phyloP scores from a whole-genome alignment of 352 stramenopile genomes.

The Sclerospora graminicola region DNA sequence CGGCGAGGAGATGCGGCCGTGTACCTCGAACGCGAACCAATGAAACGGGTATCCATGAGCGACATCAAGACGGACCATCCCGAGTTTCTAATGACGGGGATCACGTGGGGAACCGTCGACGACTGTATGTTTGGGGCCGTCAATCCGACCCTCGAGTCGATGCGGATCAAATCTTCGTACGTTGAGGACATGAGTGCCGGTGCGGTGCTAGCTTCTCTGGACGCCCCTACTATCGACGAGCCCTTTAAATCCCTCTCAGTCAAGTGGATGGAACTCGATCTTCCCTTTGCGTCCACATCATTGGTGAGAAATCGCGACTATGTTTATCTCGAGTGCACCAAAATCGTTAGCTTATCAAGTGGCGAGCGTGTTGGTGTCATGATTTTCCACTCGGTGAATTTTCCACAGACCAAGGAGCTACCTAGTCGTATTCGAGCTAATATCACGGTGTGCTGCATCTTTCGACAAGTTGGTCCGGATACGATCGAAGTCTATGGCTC shows the following conservation, averaged over 20 bases:
- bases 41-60: not conserved
- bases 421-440: conserved; percentile 28
- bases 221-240: conserved; percentile 29
- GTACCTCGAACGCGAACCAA: conserved; percentile 17
- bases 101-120: conserved; percentile 25
- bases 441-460: conserved; percentile 42
- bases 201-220: conserved; percentile 27
- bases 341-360: conserved; percentile 14
- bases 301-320: conserved; percentile 33
- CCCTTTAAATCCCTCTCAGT: conserved; percentile 30
- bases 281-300: conserved; percentile 17
- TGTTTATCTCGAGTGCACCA: conserved; percentile 35
- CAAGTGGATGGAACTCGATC: conserved; percentile 30
- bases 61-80: conserved; percentile 8
- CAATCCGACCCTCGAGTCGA: conserved; percentile 25
- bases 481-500: conserved; percentile 35
- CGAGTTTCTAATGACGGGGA: conserved; percentile 20
- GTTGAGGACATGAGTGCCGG: conserved; percentile 34
- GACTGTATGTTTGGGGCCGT: conserved; percentile 33
- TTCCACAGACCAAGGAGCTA: conserved; percentile 30
- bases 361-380: conserved; percentile 37
- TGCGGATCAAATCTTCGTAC: conserved; percentile 33
- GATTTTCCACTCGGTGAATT: conserved; percentile 35
- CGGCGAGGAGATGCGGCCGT: conserved; percentile 15
- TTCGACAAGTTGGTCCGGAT: conserved; percentile 30